A percentile compares a stretch with the other conserved stretches of the same genome.
These are phyloP conservation scores for Piloderma croceum DNA, from an alignment of 768 basidiomycete genomes.

Conservation along the genomic window DNA sequence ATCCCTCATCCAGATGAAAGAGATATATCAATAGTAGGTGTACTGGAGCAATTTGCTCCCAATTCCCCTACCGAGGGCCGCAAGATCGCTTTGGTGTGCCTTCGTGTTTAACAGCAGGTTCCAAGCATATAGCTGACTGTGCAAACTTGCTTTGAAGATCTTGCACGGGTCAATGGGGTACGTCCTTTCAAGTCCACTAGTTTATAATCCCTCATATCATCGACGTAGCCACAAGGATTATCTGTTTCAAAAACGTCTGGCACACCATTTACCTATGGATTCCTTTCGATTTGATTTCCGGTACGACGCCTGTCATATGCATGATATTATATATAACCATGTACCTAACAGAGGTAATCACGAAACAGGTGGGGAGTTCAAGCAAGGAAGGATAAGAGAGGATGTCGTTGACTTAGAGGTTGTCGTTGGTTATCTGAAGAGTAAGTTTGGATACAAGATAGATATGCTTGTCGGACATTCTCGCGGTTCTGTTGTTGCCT, in stretches of 20 bases:
- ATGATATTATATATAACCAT: neutral
- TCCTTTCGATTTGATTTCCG: constrained; percentile 87
- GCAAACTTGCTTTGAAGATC: constrained; percentile 42
- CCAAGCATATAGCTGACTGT: constrained; percentile 2
- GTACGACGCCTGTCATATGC: constrained; percentile 31
- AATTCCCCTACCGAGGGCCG: constrained; percentile 47
- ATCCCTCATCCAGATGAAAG: constrained; percentile 48
- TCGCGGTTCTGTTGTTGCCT: constrained; percentile 61
- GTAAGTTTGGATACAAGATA: constrained; percentile 57
- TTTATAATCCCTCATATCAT: neutral
- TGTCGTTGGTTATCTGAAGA: constrained; percentile 58
- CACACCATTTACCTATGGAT: constrained; percentile 58
- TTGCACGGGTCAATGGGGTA: constrained; percentile 78
- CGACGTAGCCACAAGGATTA: constrained; percentile 75
- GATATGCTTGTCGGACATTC: constrained; percentile 76
- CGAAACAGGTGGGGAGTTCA: constrained; percentile 67
- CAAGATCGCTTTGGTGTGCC: constrained; percentile 60
- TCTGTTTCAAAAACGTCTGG: constrained; percentile 71
- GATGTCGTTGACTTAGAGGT: constrained; percentile 63
- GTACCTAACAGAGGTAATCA: constrained; percentile 56
- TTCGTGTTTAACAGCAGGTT: constrained; percentile 5
- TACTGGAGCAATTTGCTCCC: constrained; percentile 56
- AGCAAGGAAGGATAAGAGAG: constrained; percentile 49
- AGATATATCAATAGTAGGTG: constrained; percentile 45
- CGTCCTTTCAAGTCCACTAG: neutral